phyloP scores from a whole-genome alignment of 345 rosid species.

The Gossypium anomalum region DNA sequence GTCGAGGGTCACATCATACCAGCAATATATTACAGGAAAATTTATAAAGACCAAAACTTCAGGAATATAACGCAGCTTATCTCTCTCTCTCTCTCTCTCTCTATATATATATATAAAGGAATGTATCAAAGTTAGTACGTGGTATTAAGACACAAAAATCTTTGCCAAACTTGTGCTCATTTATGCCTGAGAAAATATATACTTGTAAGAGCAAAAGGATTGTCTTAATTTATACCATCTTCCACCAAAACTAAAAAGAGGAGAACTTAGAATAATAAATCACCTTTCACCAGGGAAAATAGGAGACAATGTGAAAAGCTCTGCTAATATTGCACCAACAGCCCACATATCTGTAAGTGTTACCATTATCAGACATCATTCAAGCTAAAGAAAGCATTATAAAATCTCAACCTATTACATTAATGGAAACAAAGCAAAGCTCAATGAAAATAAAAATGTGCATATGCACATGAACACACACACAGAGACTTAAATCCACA shows the following conservation, averaged over 20 bases:
- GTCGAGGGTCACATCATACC: neutral
- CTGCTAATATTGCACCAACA: slow-evolving; percentile 88
- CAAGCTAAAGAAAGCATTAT: neutral
- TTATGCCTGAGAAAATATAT: neutral
- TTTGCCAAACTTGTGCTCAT: neutral
- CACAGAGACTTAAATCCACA: neutral
- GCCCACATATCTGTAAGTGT: slow-evolving; percentile 92
- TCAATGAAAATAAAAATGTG: neutral
- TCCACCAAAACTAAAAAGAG: neutral
- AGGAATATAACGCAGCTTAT: neutral
- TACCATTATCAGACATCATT: slow-evolving; percentile 22
- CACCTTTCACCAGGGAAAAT: slow-evolving; percentile 96
- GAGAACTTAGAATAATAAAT: slow-evolving; percentile 12
- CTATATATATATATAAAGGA: neutral
- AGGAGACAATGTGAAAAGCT: slow-evolving; percentile 82
- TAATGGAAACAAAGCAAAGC: neutral
- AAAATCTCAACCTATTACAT: neutral
- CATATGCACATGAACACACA: neutral
- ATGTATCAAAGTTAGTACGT: neutral
- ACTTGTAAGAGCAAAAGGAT: neutral
- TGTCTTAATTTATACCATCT: neutral
- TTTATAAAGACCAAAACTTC: neutral
- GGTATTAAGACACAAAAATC: neutral
- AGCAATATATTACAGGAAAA: neutral
- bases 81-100: too few relatives aligned